Percentiles rank a stretch among this genome's conserved stretches.
phyloP scores from a whole-genome alignment of 2,329 filamentous ascomycete species.

The Cercospora sp. region DNA sequence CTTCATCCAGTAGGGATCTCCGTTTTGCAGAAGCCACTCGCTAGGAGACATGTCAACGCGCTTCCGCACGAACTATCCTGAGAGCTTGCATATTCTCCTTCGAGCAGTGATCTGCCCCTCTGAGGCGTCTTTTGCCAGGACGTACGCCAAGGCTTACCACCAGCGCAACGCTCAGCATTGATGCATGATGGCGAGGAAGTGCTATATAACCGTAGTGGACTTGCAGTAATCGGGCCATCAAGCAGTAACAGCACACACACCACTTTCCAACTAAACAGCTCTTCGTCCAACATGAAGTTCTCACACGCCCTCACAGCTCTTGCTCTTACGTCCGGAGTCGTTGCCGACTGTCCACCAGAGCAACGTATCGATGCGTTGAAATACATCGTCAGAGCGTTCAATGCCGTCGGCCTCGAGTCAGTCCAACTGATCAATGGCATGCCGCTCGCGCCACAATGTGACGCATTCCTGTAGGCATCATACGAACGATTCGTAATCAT shows the following conservation, averaged over 20 bases:
- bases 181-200: not conserved
- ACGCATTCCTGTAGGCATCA: conserved; percentile 3
- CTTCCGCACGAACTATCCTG: not conserved
- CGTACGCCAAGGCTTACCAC: not conserved
- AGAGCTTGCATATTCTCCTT: not conserved
- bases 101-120: not conserved
- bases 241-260: not conserved
- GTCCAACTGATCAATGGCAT: conserved; percentile 3
- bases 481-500: no score
- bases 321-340: not conserved
- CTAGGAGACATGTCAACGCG: not conserved
- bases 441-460: conserved; percentile 1
- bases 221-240: not conserved
- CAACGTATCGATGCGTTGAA: not conserved
- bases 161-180: not conserved
- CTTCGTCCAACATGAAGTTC: not conserved
- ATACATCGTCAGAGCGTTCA: conserved; percentile 14
- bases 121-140: not conserved
- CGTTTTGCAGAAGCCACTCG: not conserved
- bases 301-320: not conserved
- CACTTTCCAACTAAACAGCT: not conserved
- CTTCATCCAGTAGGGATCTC: not conserved
- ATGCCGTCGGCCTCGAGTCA: not conserved
- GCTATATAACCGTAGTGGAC: not conserved
- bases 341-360: not conserved